Evolutionary conservation across 768 basidiomycete species (phyloP), one percentile per base, ranked within the genome.

Genomic region (Termitomyces sp.): DNA sequence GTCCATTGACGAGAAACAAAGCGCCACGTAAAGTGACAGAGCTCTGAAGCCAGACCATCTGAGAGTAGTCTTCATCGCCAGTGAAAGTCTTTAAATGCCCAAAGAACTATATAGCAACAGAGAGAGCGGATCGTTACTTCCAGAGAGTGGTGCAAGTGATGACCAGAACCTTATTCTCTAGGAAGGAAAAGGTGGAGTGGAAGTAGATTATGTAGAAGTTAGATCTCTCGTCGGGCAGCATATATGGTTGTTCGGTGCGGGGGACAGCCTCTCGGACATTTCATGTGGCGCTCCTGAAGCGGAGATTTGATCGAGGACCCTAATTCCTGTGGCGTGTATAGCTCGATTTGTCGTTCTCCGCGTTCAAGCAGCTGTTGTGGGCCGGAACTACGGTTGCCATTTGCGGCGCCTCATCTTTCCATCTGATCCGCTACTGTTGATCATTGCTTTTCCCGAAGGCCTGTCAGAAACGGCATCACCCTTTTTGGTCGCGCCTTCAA

Each of bases 1-100:
- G 65, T 20, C 62, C 64, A 50, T 68, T 62, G 18, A 65, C 53
- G 32, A 61, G 32, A n/a, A 52, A 58, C 40, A 52, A 33, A 5
- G 43, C 40, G 24, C 45, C 13, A 54, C 45, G 55, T 20, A 47
- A 35, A 13, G 58, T 30, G 24, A 55, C 18, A 40, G 52, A 24
- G 36, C 56, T 33, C 32, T n/a, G 60, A 30, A 30, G 30, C 54
- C 54, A 63, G 43, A 49, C 20, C 62, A 65, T 65, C 35, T 51
- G 3, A 53, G 43, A 48, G 28, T 45, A 43, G n/a, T 40, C 40
- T 22, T 18, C 16, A 51, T 32, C 30, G 24, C 16, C 14, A 33
- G 4, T 7, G 10, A 4, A 6, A 48, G 22, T 22, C 16, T 60
- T 65, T 65, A 65, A 59, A 62, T 32, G 32, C 20, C 32, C 20